These are phyloP conservation scores for Penicillium desertorum DNA, from an alignment of 495 filamentous ascomycete genomes.

Conservation along the genomic window DNA sequence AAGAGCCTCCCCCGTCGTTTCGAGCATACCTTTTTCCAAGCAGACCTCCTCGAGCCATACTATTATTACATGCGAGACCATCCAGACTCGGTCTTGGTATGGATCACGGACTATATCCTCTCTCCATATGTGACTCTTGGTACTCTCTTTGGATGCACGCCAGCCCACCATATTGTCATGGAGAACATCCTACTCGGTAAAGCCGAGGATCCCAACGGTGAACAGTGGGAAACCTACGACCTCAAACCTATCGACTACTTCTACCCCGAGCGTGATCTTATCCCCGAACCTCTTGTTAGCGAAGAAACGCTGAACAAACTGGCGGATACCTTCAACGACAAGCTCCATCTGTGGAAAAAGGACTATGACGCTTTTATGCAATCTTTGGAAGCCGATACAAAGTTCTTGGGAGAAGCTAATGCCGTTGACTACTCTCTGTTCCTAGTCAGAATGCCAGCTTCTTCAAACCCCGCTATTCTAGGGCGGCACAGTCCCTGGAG, in stretches of 20 bases:
- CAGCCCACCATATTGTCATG: constrained; percentile 70
- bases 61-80: constrained; percentile 56
- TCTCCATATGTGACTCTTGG: constrained; percentile 55
- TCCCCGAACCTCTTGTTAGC: constrained; percentile 56
- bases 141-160: constrained; percentile 51
- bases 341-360: constrained; percentile 51
- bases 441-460: constrained; percentile 55
- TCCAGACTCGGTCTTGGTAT: constrained; percentile 59
- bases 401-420: constrained; percentile 57
- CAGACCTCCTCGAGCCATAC: constrained; percentile 61
- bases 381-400: constrained; percentile 55
- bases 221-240: constrained; percentile 66
- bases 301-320: constrained; percentile 58
- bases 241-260: constrained; percentile 72
- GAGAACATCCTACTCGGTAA: constrained; percentile 65
- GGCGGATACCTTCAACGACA: constrained; percentile 64
- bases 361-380: constrained; percentile 52
- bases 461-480: constrained; percentile 27
- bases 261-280: constrained; percentile 67
- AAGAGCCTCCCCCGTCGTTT: constrained; percentile 66
- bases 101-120: constrained; percentile 66
- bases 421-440: constrained; percentile 71
- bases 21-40: constrained; percentile 66
- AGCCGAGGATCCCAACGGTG: constrained; percentile 37
- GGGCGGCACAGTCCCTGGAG: constrained; percentile 51